Base-by-base conservation (phyloP, 208 protist genomes). In the Angomonas ambiguus region DNA sequence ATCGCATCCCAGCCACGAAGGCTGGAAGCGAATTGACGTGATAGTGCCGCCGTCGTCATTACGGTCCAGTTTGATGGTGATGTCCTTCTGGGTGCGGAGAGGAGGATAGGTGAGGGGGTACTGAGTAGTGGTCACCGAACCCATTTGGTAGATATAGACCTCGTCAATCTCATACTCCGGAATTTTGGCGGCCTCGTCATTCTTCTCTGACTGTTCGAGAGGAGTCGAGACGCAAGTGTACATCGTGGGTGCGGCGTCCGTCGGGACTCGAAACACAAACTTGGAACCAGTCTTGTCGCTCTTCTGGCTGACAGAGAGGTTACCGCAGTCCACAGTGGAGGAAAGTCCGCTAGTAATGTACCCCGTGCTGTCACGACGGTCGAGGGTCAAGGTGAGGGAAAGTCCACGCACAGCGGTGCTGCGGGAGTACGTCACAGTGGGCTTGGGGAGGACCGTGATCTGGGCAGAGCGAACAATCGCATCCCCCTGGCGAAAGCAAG, bases 151-250 rank as follows among this genome's bases (percentile, higher is more conserved):
- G 41, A 45, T 58, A 59, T 77, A 83, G 33, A 35, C 55, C 45
- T 28, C 34, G 24, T 58, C 58, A 16, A 30, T 22, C 34, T 58
- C 59, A 22, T 55, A 69, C 22, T 63, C 65, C 1, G 67, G 48
- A 4, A 42, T 58, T 1, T 3, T 10, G 48, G 69, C 69, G 18
- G 32, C 49, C 57, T 63, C 70, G 69, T 22, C 55, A 22, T 20
- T 38, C 51, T 55, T 61, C 24, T 30, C 72, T 57, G 32, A 10
- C 1, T 32, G 57, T 51, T 64, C 70, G 32, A 76, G 34, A 13
- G 77, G 77, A 24, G 82, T 87, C 10, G 83, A 86, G 5, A 90
- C 69, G 53, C 83, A 90, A 18, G 75, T 64, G 62, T 63, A 80
- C 16, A 79, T 63, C 4, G 55, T 68, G 3, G 65, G 34, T 0